Base-by-base conservation (phyloP, 768 basidiomycete genomes). In the Tylopilus cervinicoccineus region DNA sequence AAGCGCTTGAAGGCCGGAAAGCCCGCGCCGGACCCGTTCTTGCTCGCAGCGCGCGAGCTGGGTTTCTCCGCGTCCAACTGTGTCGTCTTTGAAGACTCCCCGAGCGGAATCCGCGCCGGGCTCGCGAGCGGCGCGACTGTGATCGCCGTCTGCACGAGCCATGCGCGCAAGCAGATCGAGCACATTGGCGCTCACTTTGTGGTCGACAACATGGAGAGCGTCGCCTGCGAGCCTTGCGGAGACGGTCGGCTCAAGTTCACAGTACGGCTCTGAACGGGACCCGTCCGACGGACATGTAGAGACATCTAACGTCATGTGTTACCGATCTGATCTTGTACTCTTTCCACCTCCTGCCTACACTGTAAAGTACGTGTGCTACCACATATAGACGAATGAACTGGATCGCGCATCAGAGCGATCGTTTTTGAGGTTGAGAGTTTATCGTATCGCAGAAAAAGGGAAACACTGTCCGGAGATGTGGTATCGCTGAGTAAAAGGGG, bases 81-180 rank as follows among this genome's bases (percentile, higher is more conserved):
- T 52, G 76, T 91, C 55, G 88, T 90, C 24, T 81, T 91, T 43
- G 87, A 88, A 60, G 88, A 91, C 59, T 88, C 80, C 37, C 75
- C 80, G 27, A 74, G 73, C 45, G 77, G 85, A 19, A 82, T 91
- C 61, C 71, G 72, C 24, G 79, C 85, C 0, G 88, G 87, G 11
- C 76, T 85, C 27, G 86, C 86, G 0, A 79, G 82, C 27, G 88
- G 88, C 27, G 81, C 84, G 12, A 83, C 75, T 11, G 86, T 87
- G 20, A 73, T 90, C 33, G 88, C 87, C 5, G 59, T 88, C 10
- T 87, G 85, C 70, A 90, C 88, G 9, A 80, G 77, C 45, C 87
- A 89, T 58, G 74, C 79, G 55, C 69, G 83, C 45, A 57, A 66
- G 24, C 71, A 79, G 58, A 77, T 81, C 38, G 73, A 77, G 56